A percentile compares a stretch with the other conserved stretches of the same genome.
These are phyloP conservation scores for Ophiostoma montium DNA, from an alignment of 2,329 filamentous ascomycete genomes.

Conservation along the genomic window DNA sequence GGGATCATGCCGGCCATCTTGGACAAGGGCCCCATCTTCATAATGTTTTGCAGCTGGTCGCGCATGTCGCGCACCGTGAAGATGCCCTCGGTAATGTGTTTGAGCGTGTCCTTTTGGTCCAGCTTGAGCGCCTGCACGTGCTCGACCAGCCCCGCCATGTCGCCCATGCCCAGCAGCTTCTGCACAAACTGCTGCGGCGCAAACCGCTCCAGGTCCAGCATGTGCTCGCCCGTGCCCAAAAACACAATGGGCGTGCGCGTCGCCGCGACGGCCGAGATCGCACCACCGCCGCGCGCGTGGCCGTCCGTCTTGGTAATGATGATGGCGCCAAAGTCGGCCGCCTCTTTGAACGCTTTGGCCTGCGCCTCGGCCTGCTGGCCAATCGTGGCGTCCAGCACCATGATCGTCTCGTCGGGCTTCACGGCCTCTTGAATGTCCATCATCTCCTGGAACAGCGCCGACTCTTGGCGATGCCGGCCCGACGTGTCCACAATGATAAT, in stretches of 20 bases:
- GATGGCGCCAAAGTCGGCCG: conserved; percentile 92
- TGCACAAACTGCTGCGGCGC: conserved; percentile 85
- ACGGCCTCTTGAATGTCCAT: conserved; percentile 87
- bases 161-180: conserved; percentile 92
- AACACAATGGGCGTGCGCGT: conserved; percentile 96
- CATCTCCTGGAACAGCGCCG: conserved; percentile 95
- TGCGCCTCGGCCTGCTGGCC: conserved; percentile 93
- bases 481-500: conserved; percentile 98
- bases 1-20: conserved; percentile 99
- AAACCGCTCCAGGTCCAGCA: conserved; percentile 88
- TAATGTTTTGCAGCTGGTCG: conserved; percentile 92
- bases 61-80: conserved; percentile 90
- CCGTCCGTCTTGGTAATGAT: conserved; percentile 99
- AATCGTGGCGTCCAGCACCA: conserved; percentile 93
- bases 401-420: conserved; percentile 88
- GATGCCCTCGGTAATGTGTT: conserved; percentile 92
- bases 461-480: conserved; percentile 86
- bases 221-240: conserved; percentile 93
- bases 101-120: conserved; percentile 97
- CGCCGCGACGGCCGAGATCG: conserved; percentile 91
- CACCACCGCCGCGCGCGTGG: conserved; percentile 87
- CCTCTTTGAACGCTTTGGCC: conserved; percentile 92
- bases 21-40: conserved; percentile 97
- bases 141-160: conserved; percentile 88
- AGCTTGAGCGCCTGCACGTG: conserved; percentile 92